Percentiles rank a stretch among this genome's conserved stretches.
These are phyloP conservation scores for Hemileccinum rubropunctum DNA, from an alignment of 768 basidiomycete genomes.

Conservation along the genomic window DNA sequence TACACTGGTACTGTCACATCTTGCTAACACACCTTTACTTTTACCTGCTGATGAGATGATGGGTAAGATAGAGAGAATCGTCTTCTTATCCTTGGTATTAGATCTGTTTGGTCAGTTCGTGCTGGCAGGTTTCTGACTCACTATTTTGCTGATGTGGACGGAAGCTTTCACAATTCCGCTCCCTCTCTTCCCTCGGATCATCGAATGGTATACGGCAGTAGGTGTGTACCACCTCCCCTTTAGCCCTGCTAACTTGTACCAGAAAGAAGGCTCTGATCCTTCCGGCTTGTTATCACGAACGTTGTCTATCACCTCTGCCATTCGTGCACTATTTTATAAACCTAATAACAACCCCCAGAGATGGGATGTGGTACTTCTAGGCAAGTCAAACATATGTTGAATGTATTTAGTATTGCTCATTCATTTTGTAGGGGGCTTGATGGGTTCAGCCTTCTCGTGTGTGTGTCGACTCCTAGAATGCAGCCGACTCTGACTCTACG, in stretches of 20 bases:
- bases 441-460: conserved; percentile 93
- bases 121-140: not conserved
- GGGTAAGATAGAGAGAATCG: conserved; percentile 71
- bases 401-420: conserved; percentile 6
- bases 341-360: conserved; percentile 59
- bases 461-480: conserved; percentile 38
- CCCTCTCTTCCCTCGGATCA: conserved; percentile 97
- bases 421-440: conserved; percentile 61
- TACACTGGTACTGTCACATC: no score
- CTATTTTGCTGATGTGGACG: conserved; percentile 12
- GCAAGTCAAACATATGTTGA: conserved; percentile 35
- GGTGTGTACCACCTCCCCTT: conserved; percentile 17
- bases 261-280: conserved; percentile 73
- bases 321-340: conserved; percentile 66
- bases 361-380: conserved; percentile 96
- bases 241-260: conserved; percentile 1
- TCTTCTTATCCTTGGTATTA: conserved; percentile 87
- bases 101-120: conserved; percentile 68
- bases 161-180: conserved; percentile 90
- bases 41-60: conserved; percentile 32
- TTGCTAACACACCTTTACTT: not conserved
- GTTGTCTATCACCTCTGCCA: conserved; percentile 58
- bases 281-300: conserved; percentile 72
- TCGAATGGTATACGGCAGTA: conserved; percentile 86
- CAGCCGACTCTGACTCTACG: conserved; percentile 29